Evolutionary conservation across 768 basidiomycete species (phyloP), one percentile per base, ranked within the genome.

Genomic region (Mycena pura): DNA sequence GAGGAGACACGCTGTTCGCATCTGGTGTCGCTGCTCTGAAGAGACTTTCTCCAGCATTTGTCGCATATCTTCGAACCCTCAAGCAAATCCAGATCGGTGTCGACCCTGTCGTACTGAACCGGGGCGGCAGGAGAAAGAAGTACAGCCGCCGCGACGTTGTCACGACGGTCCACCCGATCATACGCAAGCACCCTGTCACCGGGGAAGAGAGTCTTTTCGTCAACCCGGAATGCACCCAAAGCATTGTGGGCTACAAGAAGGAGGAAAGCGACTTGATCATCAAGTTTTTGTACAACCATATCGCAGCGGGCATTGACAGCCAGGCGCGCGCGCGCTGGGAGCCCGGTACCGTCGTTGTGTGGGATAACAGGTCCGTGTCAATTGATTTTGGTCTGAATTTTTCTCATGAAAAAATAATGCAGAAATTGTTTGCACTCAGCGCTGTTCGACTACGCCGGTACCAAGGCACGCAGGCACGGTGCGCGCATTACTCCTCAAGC

Each of bases 21-120:
- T 85, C 84, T 6, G 82, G 84, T 60, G 84, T 84, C 31, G 84
- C 84, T 65, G 85, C 85, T 1, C 86, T 85, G 73, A 83, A 82
- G 34, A 77, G 81, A 32, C 80, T 88, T 63, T 86, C 84, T 4
- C 79, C 79, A n/a, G 82, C 78, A 59, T 84, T 87, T 77, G 73
- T 82, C 71, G 80, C 82, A 57, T 78, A 80, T 56, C 78, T 88
- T 21, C 83, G 85, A 65, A 85, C 84, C 17, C 76, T 89, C 7
- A 71, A 74, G 31, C 84, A 85, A 17, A 75, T 86, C 17, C 86
- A 88, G 65, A 80, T 81, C 11, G 85, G 83, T 21, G 80, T 85
- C 25, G 70, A 70, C 7, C 85, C 86, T 62, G 79, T 78, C 15
- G 80, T 84, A 3, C 69, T 69, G 48, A 72, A 73, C 28, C 70